Base-by-base conservation (phyloP, 371 early-diverging fungal species). In the Syncephalis fuscata region DNA sequence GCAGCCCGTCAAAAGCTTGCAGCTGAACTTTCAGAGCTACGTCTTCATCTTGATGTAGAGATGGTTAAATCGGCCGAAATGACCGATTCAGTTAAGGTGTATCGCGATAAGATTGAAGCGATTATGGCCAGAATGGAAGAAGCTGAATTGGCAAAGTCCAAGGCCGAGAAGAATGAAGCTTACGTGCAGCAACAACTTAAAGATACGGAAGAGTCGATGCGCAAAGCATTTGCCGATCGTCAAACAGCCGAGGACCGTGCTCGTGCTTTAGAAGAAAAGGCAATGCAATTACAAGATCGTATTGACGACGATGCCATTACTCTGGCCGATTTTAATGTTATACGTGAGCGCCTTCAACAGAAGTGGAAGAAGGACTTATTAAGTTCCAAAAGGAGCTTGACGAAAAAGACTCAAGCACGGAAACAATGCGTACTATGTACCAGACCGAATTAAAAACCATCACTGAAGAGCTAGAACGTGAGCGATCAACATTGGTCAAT, bases 391-490 rank as follows among this genome's bases (percentile, higher is more conserved):
- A 70, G 19, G 88, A 88, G 41, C 52, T 77, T 25, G 78, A 78
- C 39, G 86, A 85, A 43, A 72, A 73, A 23, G 82, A 78, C 36
- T 61, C 54, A 23, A 61, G 66, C 2, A 63, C 85, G 15, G 87
- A 79, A 23, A 61, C 58, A 42, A 58, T 71, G 50, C 66, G 74
- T 7, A 62, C 61, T 37, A 85, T 80, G 62, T 88, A 82, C 61
- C 82, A 83, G 51, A 73, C 68, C 45, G 84, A 88, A 66, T 60
- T 85, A 25, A 78, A 80, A 46, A 71, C 74, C 26, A 68, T 86
- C 27, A 65, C 76, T 42, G 56, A 65, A 2, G 89, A 88, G 56
- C 65, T 88, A 15, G 89, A 90, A 50, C 55, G 65, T 2, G 82
- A 82, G 51, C 80, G 75, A 64, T 63, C 60, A 46, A 71, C 69